These are phyloP conservation scores for Atractiella rhizophila DNA, from an alignment of 768 basidiomycete genomes.

Conservation along the genomic window DNA sequence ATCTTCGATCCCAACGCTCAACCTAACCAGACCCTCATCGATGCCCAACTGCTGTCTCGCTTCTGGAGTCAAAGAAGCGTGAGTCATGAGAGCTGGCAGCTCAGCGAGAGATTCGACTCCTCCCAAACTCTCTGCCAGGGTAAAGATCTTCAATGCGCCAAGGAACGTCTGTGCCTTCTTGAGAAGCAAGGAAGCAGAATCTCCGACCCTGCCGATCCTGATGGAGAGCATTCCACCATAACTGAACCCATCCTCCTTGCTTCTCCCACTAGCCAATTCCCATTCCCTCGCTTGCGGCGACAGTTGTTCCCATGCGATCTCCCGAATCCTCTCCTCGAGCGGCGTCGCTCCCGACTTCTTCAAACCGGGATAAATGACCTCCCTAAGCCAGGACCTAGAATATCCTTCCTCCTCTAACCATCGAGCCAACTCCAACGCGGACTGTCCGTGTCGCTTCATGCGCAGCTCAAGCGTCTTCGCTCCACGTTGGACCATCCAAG, in stretches of 20 bases:
- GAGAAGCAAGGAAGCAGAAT: too few species aligned
- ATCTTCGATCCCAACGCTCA: conserved; percentile 78
- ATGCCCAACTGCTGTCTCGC: conserved; percentile 44
- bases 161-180: conserved; percentile 28
- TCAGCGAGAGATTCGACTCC: conserved; percentile 82
- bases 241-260: conserved; percentile 36
- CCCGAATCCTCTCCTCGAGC: conserved; percentile 30
- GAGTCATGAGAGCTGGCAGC: conserved; percentile 20
- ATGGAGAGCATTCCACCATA: conserved; percentile 47
- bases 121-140: conserved; percentile 66
- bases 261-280: conserved; percentile 12
- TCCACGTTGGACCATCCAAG: conserved; percentile 69
- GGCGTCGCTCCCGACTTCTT: too few species aligned
- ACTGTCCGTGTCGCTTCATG: conserved; percentile 61
- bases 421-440: conserved; percentile 49
- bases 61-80: conserved; percentile 41
- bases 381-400: conserved; percentile 33
- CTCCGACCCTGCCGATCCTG: neutral
- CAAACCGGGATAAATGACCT: conserved; percentile 56
- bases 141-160: conserved; percentile 38
- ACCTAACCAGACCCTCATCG: conserved; percentile 34
- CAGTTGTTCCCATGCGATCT: conserved; percentile 17
- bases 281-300: conserved; percentile 15
- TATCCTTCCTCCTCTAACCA: conserved; percentile 26
- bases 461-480: conserved; percentile 73